Evolutionary conservation across 2,329 filamentous ascomycete genomes (phyloP), one percentile per base, ranked within the genome.

Genomic region (Exserohilum rostratum): DNA sequence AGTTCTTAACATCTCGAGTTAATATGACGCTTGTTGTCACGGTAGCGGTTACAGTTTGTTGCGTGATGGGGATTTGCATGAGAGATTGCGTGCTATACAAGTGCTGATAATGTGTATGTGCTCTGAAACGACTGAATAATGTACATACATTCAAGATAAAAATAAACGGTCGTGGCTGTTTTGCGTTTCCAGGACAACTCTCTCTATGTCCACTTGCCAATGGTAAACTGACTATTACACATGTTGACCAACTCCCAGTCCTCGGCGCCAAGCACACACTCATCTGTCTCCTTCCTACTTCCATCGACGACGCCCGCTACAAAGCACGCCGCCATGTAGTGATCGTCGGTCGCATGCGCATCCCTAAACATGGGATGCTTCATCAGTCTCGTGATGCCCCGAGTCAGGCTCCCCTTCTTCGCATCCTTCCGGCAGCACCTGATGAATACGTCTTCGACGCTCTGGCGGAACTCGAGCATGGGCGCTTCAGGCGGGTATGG

Each of bases 321-420:
- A 72, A 89, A 90, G 64, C 86, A 77, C 3, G 83, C 79, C 0
- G 85, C 76, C 83, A 89, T 88, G 60, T 87, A 89, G 66, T 90
- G 87, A 67, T 90, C 87, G 65, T 90, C 87, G 0, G 87, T 89
- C 0, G 80, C 86, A 73, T 90, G 87, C 0, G 87, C 87, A 62
- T 89, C 86, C 13, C 87, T 75, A 64, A 82, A 90, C 42, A 79
- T 76, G 0, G 87, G 86, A 64, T 89, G 84, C 76, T 89, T 89
- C 86, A 89, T 89, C 62, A 89, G 66, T 27, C 85, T 78, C 2
- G 84, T 85, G 49, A 87, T 78, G 0, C 79, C 82, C 2, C 82
- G 76, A 2, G 85, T 72, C 44, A 89, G 67, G 7, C 62, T 62
- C 2, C 66, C 68, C 22, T 72, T 69, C 5, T 85, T 85, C 20